Conservation (phyloP, 352 stramenopile genomes). For the Aphanomyces invadans region DNA sequence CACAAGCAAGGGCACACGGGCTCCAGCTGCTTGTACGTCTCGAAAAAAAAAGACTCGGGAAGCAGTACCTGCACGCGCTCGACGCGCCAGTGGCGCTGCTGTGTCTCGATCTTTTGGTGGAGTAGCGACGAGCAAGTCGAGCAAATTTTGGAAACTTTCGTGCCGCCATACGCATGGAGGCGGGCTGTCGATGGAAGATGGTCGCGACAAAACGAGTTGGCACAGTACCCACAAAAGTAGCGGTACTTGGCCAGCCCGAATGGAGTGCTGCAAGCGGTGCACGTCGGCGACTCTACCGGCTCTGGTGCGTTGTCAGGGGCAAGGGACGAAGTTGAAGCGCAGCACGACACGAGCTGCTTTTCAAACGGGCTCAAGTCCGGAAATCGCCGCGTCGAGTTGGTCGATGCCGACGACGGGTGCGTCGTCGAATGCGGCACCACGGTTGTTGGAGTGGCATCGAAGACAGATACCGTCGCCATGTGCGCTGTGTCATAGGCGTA, state of each 20-base stretch:
- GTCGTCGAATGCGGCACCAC: not conserved
- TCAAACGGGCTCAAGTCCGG: slow-evolving; percentile 65
- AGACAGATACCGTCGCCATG: slow-evolving; percentile 14
- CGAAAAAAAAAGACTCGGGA: not conserved
- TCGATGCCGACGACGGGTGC: not conserved
- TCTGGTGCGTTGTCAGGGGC: slow-evolving; percentile 55
- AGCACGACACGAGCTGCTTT: slow-evolving; percentile 64
- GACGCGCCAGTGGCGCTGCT: slow-evolving; percentile 69
- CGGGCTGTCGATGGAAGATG: slow-evolving; percentile 49
- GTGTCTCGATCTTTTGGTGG: slow-evolving; percentile 63
- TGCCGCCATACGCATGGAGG: slow-evolving; percentile 62
- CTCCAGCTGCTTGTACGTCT: too few relatives aligned
- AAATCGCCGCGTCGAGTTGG: slow-evolving; percentile 31
- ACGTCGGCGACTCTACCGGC: slow-evolving; percentile 46
- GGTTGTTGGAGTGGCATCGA: not conserved
- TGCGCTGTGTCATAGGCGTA: slow-evolving; percentile 23
- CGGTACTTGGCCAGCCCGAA: slow-evolving; percentile 81
- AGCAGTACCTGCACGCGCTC: slow-evolving; percentile 43
- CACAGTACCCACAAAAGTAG: slow-evolving; percentile 78
- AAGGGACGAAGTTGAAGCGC: slow-evolving; percentile 34
- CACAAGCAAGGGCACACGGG: not conserved
- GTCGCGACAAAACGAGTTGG: slow-evolving; percentile 68
- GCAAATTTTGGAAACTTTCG: slow-evolving; percentile 51
- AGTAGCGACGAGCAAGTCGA: slow-evolving; percentile 63
- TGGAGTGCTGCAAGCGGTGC: slow-evolving; percentile 56